Conservation (phyloP, 2,329 filamentous ascomycete genomes). For the Penicillium sp. region DNA sequence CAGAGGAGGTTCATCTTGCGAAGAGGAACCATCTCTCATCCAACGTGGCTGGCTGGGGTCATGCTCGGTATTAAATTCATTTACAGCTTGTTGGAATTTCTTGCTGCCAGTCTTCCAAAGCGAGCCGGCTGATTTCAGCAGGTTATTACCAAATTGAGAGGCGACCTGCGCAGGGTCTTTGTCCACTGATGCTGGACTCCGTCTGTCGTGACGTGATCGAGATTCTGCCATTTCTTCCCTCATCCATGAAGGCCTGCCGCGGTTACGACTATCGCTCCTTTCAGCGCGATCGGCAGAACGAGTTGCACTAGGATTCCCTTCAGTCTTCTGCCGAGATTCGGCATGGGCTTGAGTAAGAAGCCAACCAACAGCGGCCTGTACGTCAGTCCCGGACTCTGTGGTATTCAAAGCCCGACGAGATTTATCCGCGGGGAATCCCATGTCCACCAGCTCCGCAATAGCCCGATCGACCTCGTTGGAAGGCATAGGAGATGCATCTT, state of each 20-base stretch:
- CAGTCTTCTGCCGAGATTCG: constrained; percentile 71
- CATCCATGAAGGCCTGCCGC: constrained; percentile 61
- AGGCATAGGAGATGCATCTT: constrained; percentile 27
- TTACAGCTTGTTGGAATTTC: constrained; percentile 85
- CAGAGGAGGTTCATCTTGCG: constrained; percentile 25
- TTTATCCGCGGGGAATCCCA: constrained; percentile 86
- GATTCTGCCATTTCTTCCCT: constrained; percentile 48
- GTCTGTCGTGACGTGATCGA: constrained; percentile 30
- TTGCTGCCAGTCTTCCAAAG: constrained; percentile 95
- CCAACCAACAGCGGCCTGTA: constrained; percentile 85
- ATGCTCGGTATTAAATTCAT: constrained; percentile 73
- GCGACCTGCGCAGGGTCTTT: constrained; percentile 78
- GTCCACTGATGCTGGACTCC: constrained; percentile 53
- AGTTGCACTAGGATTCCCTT: constrained; percentile 28
- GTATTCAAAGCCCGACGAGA: constrained; percentile 76
- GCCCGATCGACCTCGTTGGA: constrained; percentile 68
- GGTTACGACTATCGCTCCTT: constrained; percentile 32
- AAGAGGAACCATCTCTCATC: constrained; percentile 72
- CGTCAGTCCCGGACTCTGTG: constrained; percentile 74
- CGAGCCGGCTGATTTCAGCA: constrained; percentile 92
- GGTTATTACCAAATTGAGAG: constrained; percentile 73
- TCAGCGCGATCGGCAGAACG: constrained; percentile 21
- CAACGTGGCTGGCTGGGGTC: constrained; percentile 86
- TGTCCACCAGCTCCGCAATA: constrained; percentile 86
- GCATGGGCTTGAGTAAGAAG: constrained; percentile 87